Evolutionary conservation across 768 basidiomycete genomes (phyloP).

Genomic region (Boletus insuetus): DNA sequence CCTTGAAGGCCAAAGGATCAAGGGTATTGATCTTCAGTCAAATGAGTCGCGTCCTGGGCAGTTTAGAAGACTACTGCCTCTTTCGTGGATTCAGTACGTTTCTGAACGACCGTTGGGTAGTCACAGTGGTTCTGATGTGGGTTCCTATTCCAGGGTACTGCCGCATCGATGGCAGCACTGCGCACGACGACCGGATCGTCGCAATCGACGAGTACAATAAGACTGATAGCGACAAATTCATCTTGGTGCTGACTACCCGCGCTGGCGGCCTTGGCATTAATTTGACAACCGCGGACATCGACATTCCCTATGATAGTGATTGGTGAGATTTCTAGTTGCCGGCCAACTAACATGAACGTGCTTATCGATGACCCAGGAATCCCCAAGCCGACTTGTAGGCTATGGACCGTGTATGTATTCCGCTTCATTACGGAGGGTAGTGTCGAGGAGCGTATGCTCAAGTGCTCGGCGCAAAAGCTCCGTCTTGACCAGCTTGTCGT

Average conservation of each 20-base stretch:
- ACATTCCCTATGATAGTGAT: conserved; percentile 94
- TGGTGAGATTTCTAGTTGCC: conserved; percentile 53
- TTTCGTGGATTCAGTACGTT: conserved; percentile 83
- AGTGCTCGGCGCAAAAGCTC: conserved; percentile 89
- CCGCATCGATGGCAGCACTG: conserved; percentile 93
- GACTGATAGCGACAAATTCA: conserved; percentile 90
- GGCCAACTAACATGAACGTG: not conserved
- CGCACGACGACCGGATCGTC: conserved; percentile 92
- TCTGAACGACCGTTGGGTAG: not conserved
- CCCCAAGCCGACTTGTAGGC: no score
- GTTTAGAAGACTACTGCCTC: conserved; percentile 94
- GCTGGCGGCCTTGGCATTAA: conserved; percentile 98
- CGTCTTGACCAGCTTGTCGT: conserved; percentile 95
- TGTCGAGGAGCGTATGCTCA: conserved; percentile 89
- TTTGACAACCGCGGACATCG: conserved; percentile 89
- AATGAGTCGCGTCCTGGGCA: conserved; percentile 95
- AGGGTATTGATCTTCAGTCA: conserved; percentile 97
- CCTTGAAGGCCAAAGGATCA: conserved; percentile 91
- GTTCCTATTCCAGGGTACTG: conserved; percentile 69
- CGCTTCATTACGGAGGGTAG: conserved; percentile 87
- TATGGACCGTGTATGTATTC: conserved; percentile 55
- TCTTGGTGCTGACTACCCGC: conserved; percentile 94
- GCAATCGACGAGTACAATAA: conserved; percentile 99
- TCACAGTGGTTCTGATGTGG: conserved; percentile 1
- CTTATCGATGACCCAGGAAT: no score